Conservation (phyloP, 78 protist genomes). For the Anaeramoeba flamelloides region DNA sequence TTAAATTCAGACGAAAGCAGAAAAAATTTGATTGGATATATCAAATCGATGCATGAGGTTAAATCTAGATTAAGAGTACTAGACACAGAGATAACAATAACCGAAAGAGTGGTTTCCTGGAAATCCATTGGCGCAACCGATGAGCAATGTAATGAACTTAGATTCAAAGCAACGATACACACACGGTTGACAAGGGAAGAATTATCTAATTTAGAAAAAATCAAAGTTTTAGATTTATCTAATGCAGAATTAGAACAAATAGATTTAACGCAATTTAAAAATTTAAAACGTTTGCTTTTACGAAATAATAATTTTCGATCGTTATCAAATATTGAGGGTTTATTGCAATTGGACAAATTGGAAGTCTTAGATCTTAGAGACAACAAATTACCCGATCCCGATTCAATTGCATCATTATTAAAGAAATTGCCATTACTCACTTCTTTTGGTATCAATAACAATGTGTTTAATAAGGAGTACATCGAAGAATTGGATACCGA, state of each 20-base stretch:
- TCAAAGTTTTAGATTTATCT: background rate
- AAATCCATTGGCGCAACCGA: background rate
- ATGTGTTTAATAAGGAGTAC: background rate
- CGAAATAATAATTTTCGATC: background rate
- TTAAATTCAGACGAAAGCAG: background rate
- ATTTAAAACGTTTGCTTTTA: background rate
- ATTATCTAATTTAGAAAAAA: background rate
- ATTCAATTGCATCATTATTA: background rate
- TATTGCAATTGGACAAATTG: background rate
- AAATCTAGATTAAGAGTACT: background rate
- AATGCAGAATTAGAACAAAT: background rate
- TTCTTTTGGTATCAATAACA: background rate
- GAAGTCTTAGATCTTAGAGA: background rate
- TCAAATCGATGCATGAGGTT: background rate
- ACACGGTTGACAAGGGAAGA: background rate
- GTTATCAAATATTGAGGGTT: background rate
- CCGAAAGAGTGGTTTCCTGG: background rate
- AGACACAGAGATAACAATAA: background rate
- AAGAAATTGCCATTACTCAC: too few species aligned
- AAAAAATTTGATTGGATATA: background rate
- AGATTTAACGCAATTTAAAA: background rate
- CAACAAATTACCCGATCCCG: background rate
- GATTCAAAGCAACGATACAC: background rate
- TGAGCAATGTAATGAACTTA: background rate
- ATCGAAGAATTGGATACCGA: background rate